Conservation (phyloP, 495 filamentous ascomycete genomes). For the Neurospora intermedia region DNA sequence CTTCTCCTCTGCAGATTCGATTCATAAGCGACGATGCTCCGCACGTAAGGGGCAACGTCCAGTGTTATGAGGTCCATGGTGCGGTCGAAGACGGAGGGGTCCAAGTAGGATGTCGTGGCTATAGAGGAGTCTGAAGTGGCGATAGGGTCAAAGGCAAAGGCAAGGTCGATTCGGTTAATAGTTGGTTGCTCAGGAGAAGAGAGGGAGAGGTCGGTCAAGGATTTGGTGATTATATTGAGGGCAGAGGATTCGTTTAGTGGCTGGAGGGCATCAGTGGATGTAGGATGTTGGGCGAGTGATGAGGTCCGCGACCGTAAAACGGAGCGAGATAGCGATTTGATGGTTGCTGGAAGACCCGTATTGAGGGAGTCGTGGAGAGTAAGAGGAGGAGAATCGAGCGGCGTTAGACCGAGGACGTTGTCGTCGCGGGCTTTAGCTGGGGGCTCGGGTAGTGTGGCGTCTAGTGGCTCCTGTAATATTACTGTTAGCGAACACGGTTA, state of each 20-base stretch:
- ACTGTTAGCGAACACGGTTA: background rate
- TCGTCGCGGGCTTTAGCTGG: constrained; percentile 50
- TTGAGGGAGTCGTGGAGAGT: constrained; percentile 17
- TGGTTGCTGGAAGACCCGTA: constrained; percentile 13
- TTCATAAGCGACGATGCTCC: constrained; percentile 69
- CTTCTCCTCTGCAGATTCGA: constrained; percentile 56
- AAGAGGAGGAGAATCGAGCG: constrained; percentile 43
- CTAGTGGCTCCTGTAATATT: constrained; percentile 37
- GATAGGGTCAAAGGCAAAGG: constrained; percentile 47
- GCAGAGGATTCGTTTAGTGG: constrained; percentile 21
- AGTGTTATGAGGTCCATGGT: constrained; percentile 49
- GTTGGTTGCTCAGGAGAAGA: constrained; percentile 7
- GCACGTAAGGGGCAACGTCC: constrained; percentile 78
- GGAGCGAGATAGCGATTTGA: constrained; percentile 29
- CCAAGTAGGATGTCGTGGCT: constrained; percentile 26
- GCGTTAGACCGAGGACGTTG: constrained; percentile 48
- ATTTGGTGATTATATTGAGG: constrained; percentile 17
- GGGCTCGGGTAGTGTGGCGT: constrained; percentile 50
- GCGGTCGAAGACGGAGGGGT: constrained; percentile 62
- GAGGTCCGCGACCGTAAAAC: constrained; percentile 11
- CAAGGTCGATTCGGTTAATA: constrained; percentile 33
- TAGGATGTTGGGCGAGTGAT: background rate
- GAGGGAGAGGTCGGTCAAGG: constrained; percentile 12
- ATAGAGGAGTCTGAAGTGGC: constrained; percentile 31
- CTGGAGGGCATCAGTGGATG: background rate